These are phyloP conservation scores for Taiozyma sp. DNA, from an alignment of 1,139 yeast genomes.

Conservation along the genomic window DNA sequence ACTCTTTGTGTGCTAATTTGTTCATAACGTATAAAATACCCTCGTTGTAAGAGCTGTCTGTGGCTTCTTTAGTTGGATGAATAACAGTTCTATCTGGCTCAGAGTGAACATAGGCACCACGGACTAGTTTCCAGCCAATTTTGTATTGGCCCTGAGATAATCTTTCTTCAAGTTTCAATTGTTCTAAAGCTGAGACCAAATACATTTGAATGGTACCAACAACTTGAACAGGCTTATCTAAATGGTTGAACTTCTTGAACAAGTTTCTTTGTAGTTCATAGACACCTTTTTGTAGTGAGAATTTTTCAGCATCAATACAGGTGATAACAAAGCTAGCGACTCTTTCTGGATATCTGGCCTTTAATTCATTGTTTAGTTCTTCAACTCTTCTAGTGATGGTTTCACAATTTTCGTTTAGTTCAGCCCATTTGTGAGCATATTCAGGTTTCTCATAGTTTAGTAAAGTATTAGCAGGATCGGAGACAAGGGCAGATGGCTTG, in stretches of 20 bases:
- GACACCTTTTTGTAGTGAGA: constrained; percentile 83
- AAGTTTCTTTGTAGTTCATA: constrained; percentile 84
- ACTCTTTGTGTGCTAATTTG: constrained; percentile 41
- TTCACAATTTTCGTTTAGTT: constrained; percentile 61
- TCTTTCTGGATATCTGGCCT: constrained; percentile 55
- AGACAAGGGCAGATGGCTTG: constrained; percentile 87
- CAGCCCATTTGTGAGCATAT: constrained; percentile 49
- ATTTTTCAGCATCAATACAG: constrained; percentile 91
- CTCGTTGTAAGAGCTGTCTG: constrained; percentile 71
- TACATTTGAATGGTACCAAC: constrained; percentile 96
- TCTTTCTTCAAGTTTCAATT: constrained; percentile 57
- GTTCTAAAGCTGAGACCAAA: constrained; percentile 60
- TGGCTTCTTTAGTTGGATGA: constrained; percentile 66
- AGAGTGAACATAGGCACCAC: constrained; percentile 95
- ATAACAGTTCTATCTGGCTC: constrained; percentile 73
- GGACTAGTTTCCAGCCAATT: constrained; percentile 86
- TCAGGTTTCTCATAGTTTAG: constrained; percentile 52
- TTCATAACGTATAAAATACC: constrained; percentile 65
- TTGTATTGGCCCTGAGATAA: constrained; percentile 64
- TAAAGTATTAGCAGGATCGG: constrained; percentile 72
- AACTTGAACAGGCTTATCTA: constrained; percentile 53
- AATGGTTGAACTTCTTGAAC: constrained; percentile 66
- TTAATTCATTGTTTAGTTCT: constrained; percentile 45
- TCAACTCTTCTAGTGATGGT: constrained; percentile 50
- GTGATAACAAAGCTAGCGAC: constrained; percentile 78